phyloP scores from a whole-genome alignment of 2,329 filamentous ascomycete species.

The Fusarium burgessii region DNA sequence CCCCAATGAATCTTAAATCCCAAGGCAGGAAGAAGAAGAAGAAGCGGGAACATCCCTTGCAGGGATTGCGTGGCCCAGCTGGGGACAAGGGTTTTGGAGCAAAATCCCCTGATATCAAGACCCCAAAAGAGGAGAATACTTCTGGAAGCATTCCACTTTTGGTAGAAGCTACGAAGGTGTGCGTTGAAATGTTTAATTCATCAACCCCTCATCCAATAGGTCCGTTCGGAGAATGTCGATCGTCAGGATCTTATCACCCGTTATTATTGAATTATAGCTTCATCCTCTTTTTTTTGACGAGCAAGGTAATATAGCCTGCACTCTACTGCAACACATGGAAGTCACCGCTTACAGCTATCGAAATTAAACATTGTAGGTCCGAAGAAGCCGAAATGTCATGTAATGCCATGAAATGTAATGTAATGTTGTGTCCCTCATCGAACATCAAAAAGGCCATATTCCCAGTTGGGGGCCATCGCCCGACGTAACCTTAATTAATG shows the following conservation, averaged over 20 bases:
- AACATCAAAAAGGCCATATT: conserved; percentile 1
- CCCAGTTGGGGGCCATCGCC: conserved; percentile 14
- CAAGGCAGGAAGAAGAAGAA: background rate
- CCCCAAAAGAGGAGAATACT: conserved; percentile 39
- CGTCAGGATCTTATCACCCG: conserved; percentile 14
- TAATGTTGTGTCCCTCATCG: background rate
- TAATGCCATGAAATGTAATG: background rate
- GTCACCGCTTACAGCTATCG: conserved; percentile 2
- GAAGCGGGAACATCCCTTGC: conserved; percentile 15
- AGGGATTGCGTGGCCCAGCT: conserved; percentile 19
- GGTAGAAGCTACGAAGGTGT: conserved; percentile 18
- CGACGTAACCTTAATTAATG: conserved; percentile 28
- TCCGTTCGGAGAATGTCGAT: conserved; percentile 1
- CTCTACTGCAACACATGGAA: background rate
- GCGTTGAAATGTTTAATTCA: conserved; percentile 20
- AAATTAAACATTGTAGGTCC: background rate
- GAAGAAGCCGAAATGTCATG: conserved; percentile 2
- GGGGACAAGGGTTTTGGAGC: background rate
- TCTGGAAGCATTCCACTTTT: conserved; percentile 38
- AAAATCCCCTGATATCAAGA: conserved; percentile 21
- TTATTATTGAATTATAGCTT: background rate
- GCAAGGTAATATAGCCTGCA: background rate
- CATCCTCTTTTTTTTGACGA: conserved; percentile 2
- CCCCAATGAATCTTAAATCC: background rate
- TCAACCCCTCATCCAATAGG: conserved; percentile 1